Base-by-base conservation (phyloP, 2,329 filamentous ascomycete species). In the Ophiostoma fasciatum region DNA sequence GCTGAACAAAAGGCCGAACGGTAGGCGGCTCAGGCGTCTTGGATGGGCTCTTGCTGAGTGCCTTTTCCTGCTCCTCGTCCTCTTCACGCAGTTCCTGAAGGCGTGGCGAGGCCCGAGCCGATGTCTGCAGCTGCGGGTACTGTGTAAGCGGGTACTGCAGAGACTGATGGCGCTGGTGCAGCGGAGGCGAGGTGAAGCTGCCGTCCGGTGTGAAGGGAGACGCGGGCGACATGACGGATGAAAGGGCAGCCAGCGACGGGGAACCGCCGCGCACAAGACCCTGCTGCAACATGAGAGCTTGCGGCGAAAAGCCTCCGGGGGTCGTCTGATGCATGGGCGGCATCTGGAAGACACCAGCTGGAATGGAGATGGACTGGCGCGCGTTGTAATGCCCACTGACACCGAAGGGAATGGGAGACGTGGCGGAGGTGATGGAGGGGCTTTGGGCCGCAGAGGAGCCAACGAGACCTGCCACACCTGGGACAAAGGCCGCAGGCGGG, bases 61-160 rank as follows among this genome's bases (percentile, higher is more conserved):
- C 53, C 13, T 38, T 29, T 14, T 38, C 39, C 36, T 54, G 53
- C 40, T 82, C 78, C 45, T 82, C 78, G 17, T 82, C 78, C 37
- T 74, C 75, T 51, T 85, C 80, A n/a, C 68, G 71, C 13, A 87
- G 64, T 43, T 85, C 78, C 38, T 80, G 78, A 42, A 87, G 59
- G 29, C 74, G 63, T 41, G 72, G 72, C 0, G 73, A 77, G 17
- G 64, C 64, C 42, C 68, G 60, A 19, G 64, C 58, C 46, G 64
- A 64, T 40, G 69, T 66, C 43, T 71, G 64, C 33, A 76, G 61
- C 36, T 71, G 67, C 47, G 62, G 74, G 48, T 63, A 72, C 15
- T 65, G 67, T 45, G 72, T 53, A 49, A 71, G 59, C 2, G 68
- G 64, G 41, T 64, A 74, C 45, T 74, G 70, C 45, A 75, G 50